A percentile compares a stretch with the other conserved stretches of the same genome.
These are phyloP conservation scores for Cystobasidium tubakii DNA, from an alignment of 768 basidiomycete genomes.

Conservation along the genomic window DNA sequence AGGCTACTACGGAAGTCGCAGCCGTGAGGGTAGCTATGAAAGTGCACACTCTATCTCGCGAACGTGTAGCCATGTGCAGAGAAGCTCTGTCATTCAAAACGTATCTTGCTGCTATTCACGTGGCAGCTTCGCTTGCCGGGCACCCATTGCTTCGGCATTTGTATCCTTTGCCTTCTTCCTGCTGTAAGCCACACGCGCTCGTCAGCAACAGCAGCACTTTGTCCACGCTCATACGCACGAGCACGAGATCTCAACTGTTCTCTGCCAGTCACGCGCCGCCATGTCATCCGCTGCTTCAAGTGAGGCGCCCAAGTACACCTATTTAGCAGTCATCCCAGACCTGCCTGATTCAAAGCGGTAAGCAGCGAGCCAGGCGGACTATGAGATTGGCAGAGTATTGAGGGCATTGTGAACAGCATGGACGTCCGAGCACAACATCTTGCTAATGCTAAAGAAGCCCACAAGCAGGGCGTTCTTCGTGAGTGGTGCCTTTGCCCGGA, in stretches of 20 bases:
- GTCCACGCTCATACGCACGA: background rate
- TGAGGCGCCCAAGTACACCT: slow-evolving; percentile 9
- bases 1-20: background rate
- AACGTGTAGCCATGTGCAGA: too few species aligned
- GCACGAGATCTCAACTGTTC: background rate
- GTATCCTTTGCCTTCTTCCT: too few species aligned
- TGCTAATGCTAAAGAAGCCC: background rate
- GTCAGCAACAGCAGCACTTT: slow-evolving; percentile 1
- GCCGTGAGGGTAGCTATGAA: background rate
- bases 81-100: too few species aligned
- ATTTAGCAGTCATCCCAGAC: slow-evolving; percentile 9
- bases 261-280: background rate
- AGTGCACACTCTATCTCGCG: background rate
- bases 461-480: background rate
- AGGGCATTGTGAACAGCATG: background rate
- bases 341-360: slow-evolving; percentile 10
- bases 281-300: background rate
- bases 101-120: too few species aligned
- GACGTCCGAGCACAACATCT: slow-evolving; percentile 22
- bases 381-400: background rate
- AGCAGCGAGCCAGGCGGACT: too few species aligned
- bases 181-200: background rate
- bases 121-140: background rate
- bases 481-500: background rate
- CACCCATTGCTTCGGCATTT: background rate